These are phyloP conservation scores for Microdochium paspali DNA, from an alignment of 2,329 filamentous ascomycete genomes.

Conservation along the genomic window DNA sequence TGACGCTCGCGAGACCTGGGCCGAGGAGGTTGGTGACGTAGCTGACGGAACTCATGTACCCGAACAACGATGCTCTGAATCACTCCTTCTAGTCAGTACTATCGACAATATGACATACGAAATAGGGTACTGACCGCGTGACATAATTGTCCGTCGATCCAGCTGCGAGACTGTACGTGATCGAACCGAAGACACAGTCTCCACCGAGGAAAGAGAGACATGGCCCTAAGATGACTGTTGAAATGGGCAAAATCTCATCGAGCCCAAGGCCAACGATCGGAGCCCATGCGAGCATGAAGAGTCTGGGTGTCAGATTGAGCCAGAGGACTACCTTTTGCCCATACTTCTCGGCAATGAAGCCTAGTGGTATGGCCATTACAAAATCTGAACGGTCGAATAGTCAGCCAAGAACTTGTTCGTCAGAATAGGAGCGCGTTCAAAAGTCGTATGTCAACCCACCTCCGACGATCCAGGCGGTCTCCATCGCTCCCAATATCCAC, in stretches of 20 bases:
- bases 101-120: neutral
- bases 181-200: constrained; percentile 41
- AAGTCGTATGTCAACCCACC: constrained; percentile 17
- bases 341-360: constrained; percentile 32
- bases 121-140: constrained; percentile 14
- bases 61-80: constrained; percentile 35
- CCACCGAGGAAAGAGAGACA: constrained; percentile 35
- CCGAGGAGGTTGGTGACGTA: constrained; percentile 36
- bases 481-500: constrained; percentile 40
- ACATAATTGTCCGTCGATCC: constrained; percentile 32
- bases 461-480: constrained; percentile 38
- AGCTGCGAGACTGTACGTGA: constrained; percentile 35
- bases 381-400: constrained; percentile 28
- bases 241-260: constrained; percentile 23
- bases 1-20: constrained; percentile 33
- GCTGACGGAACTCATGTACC: constrained; percentile 37
- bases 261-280: constrained; percentile 26
- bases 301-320: constrained; percentile 32
- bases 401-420: no score
- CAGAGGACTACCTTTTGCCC: constrained; percentile 28
- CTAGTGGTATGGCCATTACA: constrained; percentile 37
- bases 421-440: neutral
- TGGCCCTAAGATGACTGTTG: constrained; percentile 29
- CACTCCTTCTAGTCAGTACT: constrained; percentile 6
- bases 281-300: constrained; percentile 29